phyloP scores from a whole-genome alignment of 2,329 filamentous ascomycete genomes.

The Aureobasidium namibiae region DNA sequence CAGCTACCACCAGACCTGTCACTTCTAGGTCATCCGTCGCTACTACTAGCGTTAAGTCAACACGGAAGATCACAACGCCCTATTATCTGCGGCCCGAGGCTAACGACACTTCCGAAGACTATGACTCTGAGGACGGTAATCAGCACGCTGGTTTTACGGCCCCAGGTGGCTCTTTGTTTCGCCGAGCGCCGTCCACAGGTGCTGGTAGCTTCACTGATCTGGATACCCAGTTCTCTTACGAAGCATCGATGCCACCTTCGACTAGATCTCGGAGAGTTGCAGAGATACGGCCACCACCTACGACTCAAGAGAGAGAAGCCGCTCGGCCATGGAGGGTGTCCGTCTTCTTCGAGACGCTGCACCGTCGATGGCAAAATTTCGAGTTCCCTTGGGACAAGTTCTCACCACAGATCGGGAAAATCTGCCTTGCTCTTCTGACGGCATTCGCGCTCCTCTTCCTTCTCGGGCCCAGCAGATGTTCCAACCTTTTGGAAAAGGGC shows the following conservation, averaged over 20 bases:
- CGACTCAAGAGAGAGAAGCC: conserved; percentile 13
- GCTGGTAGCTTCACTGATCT: conserved; percentile 12
- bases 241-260: not conserved
- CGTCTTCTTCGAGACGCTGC: conserved; percentile 14
- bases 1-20: not conserved
- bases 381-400: not conserved
- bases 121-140: not conserved
- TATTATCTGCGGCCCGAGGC: not conserved
- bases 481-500: not conserved
- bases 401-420: not conserved
- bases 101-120: not conserved
- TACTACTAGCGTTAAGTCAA: not conserved
- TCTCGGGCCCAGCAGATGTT: not conserved
- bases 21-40: not conserved
- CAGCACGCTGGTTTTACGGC: not conserved
- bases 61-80: not conserved
- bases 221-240: conserved; percentile 11
- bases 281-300: conserved; percentile 12
- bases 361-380: conserved; percentile 5
- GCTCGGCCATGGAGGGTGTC: conserved; percentile 10
- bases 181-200: not conserved
- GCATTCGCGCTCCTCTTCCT: not conserved
- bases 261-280: conserved; percentile 2
- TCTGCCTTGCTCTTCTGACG: not conserved
- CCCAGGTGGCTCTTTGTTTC: not conserved